Percentiles rank a stretch among this genome's conserved stretches.
Conservation (phyloP, 495 filamentous ascomycete species). For the Penicillium paxilli region DNA sequence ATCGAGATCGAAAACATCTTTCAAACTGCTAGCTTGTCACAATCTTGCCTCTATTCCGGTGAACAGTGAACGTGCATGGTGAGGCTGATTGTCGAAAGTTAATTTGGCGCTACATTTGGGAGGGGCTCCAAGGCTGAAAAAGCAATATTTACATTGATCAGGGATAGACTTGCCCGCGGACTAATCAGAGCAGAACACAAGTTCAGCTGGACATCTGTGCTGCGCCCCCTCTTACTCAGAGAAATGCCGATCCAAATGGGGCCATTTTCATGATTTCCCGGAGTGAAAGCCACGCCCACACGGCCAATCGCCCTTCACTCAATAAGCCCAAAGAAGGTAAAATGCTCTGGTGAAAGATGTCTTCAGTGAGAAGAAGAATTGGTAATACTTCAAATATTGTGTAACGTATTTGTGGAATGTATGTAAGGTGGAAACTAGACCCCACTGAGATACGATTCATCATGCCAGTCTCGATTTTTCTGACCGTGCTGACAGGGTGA, state of each 20-base stretch:
- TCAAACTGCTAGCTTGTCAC: not conserved
- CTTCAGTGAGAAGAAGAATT: no score
- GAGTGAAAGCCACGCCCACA: not conserved
- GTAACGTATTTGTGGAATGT: no score
- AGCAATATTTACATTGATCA: no score
- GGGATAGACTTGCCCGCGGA: not conserved
- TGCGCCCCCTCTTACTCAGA: not conserved
- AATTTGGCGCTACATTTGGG: not conserved
- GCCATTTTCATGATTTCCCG: not conserved
- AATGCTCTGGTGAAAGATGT: no score
- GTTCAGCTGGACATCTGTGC: no score
- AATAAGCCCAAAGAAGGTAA: not conserved
- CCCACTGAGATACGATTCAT: no score
- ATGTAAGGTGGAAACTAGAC: no score
- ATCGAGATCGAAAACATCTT: not conserved
- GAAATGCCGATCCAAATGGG: not conserved
- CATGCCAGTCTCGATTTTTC: no score
- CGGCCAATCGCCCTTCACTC: not conserved
- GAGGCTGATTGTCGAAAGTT: not conserved
- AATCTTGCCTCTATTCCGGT: not conserved
- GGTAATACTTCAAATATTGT: no score
- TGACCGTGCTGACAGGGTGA: no score
- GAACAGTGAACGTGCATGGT: not conserved
- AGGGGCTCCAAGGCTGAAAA: no score
- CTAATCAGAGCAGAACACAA: not conserved